Base-by-base conservation (phyloP, 345 rosid genomes). In the Rhodomyrtus tomentosa region DNA sequence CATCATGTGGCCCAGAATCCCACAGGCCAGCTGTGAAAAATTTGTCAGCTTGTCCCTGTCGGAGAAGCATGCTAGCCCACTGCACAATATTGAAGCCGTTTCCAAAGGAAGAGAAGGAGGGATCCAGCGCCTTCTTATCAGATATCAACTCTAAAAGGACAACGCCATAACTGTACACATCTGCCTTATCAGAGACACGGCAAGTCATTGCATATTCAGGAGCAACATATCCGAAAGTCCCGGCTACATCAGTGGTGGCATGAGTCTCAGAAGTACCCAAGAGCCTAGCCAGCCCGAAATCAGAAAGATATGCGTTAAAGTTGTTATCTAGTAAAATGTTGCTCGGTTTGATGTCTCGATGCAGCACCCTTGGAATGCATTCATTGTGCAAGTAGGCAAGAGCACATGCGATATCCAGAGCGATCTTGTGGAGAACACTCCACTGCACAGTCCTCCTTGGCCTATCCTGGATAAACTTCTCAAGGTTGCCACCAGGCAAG, bases 161-260 rank as follows among this genome's bases (percentile, higher is more conserved):
- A 49, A 91, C 93, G 12, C 93, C 92, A 73, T 88, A 91, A 85
- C 93, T 91, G 74, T 91, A 91, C 82, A 91, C 93, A 87, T 91
- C 93, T 14, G 93, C 92, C 87, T 91, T 91, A 56, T 91, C 91
- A 53, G 92, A 91, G 55, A 91, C 93, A 24, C 91, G 89, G 85
- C 93, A 91, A 55, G 93, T 91, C 92, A 90, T 91, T 51, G 93
- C 93, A 82, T 91, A 91, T 85, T 91, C 93, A 38, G 93, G 93
- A 81, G 93, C 93, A 84, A 91, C 92, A 82, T 91, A 91, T 45
- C 93, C 93, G 45, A 91, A 91, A 80, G 93, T 91, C 50, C 93
- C 93, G 2, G 93, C 93, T 50, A 91, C 93, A 84, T 90, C 93
- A 13, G 93, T 91, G 50, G 93, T 91, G 79, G 93, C 93, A 86